Evolutionary conservation across 306 rosid genomes (phyloP).

Genomic region (Vachellia pachyceras): DNA sequence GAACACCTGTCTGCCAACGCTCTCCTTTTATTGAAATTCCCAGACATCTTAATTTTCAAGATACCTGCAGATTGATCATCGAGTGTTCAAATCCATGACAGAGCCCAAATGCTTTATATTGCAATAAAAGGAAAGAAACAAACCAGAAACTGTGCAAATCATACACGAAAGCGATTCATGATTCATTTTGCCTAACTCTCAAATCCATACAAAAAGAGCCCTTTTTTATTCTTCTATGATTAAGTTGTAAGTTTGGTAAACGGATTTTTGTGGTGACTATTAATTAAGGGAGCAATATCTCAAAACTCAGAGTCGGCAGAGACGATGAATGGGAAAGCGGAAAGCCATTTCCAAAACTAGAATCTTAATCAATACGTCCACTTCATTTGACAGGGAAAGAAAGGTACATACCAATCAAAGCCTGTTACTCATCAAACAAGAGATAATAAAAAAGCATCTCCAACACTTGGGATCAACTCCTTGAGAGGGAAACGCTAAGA

Average conservation of each 20-base stretch:
- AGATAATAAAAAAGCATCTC: conserved; percentile 57
- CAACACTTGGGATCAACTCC: conserved; percentile 53
- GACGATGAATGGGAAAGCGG: conserved; percentile 7
- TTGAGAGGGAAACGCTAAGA: conserved; percentile 48
- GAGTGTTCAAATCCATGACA: conserved; percentile 3
- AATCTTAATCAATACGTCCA: conserved; percentile 38
- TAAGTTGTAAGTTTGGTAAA: conserved; percentile 19
- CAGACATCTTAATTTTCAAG: conserved; percentile 57
- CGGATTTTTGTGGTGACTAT: neutral
- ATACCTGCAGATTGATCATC: conserved; percentile 51
- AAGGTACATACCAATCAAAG: conserved; percentile 55
- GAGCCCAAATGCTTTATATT: conserved; percentile 11
- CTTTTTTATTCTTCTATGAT: neutral
- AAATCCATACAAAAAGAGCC: neutral
- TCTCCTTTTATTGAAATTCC: conserved; percentile 47
- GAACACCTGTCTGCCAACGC: conserved; percentile 48
- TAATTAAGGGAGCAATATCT: conserved; percentile 1
- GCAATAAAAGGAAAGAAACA: neutral
- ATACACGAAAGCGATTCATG: neutral
- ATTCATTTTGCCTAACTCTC: neutral
- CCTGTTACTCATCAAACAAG: conserved; percentile 53
- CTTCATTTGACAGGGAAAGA: conserved; percentile 13
- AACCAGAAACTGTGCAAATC: neutral
- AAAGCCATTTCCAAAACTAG: conserved; percentile 9
- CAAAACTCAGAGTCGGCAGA: conserved; percentile 30